A percentile compares a stretch with the other conserved stretches of the same genome.
Evolutionary conservation across 2,329 filamentous ascomycete species (phyloP).

Genomic region (Paecilomyces sp.): DNA sequence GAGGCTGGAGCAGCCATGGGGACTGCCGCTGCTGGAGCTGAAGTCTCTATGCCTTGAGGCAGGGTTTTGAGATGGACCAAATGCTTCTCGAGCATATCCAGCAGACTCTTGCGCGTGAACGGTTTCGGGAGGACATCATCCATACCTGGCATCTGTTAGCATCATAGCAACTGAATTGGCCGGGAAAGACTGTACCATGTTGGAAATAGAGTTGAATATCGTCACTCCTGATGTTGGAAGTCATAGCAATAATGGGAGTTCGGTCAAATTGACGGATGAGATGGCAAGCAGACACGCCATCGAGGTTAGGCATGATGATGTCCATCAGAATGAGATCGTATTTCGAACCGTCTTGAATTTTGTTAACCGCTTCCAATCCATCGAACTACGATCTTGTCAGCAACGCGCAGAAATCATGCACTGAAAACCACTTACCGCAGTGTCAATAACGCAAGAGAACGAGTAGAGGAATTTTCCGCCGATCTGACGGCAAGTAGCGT

Average conservation of each 20-base stretch:
- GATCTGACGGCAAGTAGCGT: conserved; percentile 59
- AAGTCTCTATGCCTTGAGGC: conserved; percentile 48
- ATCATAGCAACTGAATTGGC: conserved; percentile 4
- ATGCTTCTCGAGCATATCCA: conserved; percentile 81
- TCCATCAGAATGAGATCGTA: conserved; percentile 77
- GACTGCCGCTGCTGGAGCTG: conserved; percentile 27
- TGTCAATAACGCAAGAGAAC: conserved; percentile 58
- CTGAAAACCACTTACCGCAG: conserved; percentile 44
- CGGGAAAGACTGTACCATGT: conserved; percentile 59
- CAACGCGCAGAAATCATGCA: neutral
- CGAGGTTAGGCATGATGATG: conserved; percentile 94
- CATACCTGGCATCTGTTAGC: conserved; percentile 61
- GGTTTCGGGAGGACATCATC: conserved; percentile 95
- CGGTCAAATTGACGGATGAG: conserved; percentile 83
- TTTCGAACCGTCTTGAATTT: conserved; percentile 61
- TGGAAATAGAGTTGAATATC: conserved; percentile 97
- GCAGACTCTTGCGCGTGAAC: conserved; percentile 82
- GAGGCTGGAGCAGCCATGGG: conserved; percentile 44
- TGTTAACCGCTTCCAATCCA: conserved; percentile 84
- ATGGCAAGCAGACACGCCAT: conserved; percentile 89
- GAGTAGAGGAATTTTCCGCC: conserved; percentile 61
- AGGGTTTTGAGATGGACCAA: conserved; percentile 74
- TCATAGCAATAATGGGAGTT: conserved; percentile 94
- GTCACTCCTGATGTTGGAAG: conserved; percentile 92
- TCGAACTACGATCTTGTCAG: conserved; percentile 55